Percentiles rank a stretch among this genome's conserved stretches.
phyloP scores from a whole-genome alignment of 768 basidiomycete species.

The Mycena pura region DNA sequence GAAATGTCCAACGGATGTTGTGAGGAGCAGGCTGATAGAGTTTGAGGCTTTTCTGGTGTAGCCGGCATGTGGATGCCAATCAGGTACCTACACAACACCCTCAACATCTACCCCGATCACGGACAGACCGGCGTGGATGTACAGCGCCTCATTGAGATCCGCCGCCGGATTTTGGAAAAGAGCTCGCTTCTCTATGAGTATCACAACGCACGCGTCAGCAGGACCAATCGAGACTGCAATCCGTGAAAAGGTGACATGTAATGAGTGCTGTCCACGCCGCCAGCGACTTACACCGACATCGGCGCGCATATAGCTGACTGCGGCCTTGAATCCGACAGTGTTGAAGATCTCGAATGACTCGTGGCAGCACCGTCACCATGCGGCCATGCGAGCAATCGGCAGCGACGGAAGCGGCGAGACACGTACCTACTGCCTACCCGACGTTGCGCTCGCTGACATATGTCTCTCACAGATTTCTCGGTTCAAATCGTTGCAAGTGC shows the following conservation, averaged over 20 bases:
- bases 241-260: constrained; percentile 59
- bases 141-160: constrained; percentile 2
- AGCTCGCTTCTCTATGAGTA: constrained; percentile 1
- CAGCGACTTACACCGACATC: constrained; percentile 25
- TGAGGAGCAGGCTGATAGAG: no score
- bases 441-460: constrained; percentile 19
- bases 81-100: no score
- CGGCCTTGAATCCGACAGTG: constrained; percentile 64
- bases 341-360: constrained; percentile 83
- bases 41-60: no score
- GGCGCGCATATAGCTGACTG: constrained; percentile 66
- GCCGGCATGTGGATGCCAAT: no score
- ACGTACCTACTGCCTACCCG: constrained; percentile 57
- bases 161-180: not conserved
- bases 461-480: constrained; percentile 66
- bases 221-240: constrained; percentile 69
- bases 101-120: no score
- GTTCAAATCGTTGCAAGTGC: constrained; percentile 73
- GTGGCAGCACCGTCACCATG: constrained; percentile 85
- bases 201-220: constrained; percentile 11
- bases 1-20: no score
- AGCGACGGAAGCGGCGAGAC: constrained; percentile 74
- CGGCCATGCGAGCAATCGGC: constrained; percentile 75
- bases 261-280: constrained; percentile 18
- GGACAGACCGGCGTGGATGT: no score